Evolutionary conservation across 306 rosid species (phyloP).

Genomic region (Comarum palustre): DNA sequence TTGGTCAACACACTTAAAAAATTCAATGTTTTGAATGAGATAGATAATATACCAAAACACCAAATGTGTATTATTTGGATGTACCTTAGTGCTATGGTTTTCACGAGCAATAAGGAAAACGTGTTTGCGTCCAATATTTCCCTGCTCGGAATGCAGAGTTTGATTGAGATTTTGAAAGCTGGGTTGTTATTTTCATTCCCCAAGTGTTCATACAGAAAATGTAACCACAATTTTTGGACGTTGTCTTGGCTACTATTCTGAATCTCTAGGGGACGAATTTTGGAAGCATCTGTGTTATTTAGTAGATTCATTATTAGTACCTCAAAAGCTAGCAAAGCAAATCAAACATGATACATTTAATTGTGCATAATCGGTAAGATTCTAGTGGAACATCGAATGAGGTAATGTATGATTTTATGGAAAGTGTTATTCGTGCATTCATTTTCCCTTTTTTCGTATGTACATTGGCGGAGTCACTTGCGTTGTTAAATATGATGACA

Average conservation of each 20-base stretch:
- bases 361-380: not conserved
- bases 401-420: not conserved
- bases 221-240: not conserved
- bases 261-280: not conserved
- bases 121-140: not conserved
- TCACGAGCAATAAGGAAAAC: not conserved
- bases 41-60: not conserved
- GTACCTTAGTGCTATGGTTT: not conserved
- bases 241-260: not conserved
- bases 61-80: not conserved
- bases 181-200: not conserved
- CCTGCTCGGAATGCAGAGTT: not conserved
- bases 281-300: not conserved
- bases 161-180: not conserved
- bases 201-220: not conserved
- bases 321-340: not conserved
- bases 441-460: not conserved
- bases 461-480: not conserved
- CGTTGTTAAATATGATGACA: not conserved
- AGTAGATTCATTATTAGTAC: not conserved
- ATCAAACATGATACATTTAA: not conserved
- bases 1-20: slow-evolving; percentile 6
- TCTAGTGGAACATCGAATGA: not conserved
- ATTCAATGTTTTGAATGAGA: not conserved
- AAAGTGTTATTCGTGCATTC: not conserved